These are phyloP conservation scores for Acer campestre DNA, from an alignment of 345 rosid species.

Conservation along the genomic window DNA sequence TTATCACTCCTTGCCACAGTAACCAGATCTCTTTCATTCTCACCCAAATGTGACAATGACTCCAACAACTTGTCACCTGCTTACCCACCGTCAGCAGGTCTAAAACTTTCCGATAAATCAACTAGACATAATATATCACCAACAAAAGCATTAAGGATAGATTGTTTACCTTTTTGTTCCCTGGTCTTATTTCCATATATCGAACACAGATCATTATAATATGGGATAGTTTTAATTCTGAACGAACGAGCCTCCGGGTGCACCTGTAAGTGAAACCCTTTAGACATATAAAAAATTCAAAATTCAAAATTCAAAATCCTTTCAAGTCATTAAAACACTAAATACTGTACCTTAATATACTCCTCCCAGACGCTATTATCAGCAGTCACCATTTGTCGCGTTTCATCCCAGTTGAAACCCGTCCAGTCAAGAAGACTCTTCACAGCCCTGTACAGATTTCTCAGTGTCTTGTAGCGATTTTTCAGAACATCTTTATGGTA, in stretches of 20 bases:
- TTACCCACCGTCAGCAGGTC: conserved; percentile 17
- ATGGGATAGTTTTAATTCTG: conserved; percentile 69
- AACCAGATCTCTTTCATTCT: conserved; percentile 16
- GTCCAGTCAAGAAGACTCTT: conserved; percentile 55
- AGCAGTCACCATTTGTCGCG: conserved; percentile 68
- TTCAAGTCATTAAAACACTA: background rate
- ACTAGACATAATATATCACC: background rate
- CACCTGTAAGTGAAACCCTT: conserved; percentile 36
- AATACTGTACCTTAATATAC: conserved; percentile 66
- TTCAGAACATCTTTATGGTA: conserved; percentile 75
- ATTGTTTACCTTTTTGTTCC: conserved; percentile 53
- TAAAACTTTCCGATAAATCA: conserved; percentile 16
- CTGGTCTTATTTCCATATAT: conserved; percentile 50
- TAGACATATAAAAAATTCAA: conserved; percentile 22
- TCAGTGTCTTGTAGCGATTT: conserved; percentile 64
- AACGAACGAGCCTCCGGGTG: conserved; percentile 63
- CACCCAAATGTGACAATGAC: conserved; percentile 25
- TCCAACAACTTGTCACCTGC: conserved; percentile 32
- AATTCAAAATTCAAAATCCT: background rate
- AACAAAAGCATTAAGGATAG: conserved; percentile 1
- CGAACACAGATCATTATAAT: conserved; percentile 61
- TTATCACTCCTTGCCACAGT: conserved; percentile 12
- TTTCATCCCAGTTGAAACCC: conserved; percentile 75
- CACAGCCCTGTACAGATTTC: conserved; percentile 61
- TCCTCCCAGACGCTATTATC: conserved; percentile 68